Base-by-base conservation (phyloP, 2,329 filamentous ascomycete species). In the Botrytis byssoidea region DNA sequence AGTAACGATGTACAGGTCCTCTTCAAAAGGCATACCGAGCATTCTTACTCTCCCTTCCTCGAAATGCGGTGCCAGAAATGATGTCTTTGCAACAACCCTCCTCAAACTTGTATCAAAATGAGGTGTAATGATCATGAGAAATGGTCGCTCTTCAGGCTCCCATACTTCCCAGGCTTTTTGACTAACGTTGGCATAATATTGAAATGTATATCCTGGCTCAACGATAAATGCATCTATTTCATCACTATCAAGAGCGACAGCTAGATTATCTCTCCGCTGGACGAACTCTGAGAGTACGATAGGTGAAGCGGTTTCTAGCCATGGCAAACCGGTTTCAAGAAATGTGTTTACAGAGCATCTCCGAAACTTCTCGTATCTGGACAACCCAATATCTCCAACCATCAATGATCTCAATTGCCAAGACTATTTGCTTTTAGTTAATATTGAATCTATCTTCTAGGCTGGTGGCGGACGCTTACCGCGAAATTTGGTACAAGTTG, bases 81-180 rank as follows among this genome's bases (percentile, higher is more conserved):
- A 86, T 1, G 87, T 90, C 76, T 85, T 87, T 4, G 88, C 88
- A 4, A 82, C 82, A 44, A 88, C 77, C 0, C 79, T 75, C 9
- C 85, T 86, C 12, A 82, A 80, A 1, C 79, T 76, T 0, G 79
- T 75, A n/a, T 80, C 79, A 48, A 82, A 76, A 2, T 77, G 9
- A 0, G 89, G 89, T 51, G 86, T 81, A 18, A 91, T 83, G 29
- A 91, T 77, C 87, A 91, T 90, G 35, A 91, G 79, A 74, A 91
- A 90, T 0, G 89, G 89, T 1, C 88, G 84, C 78, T 91, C 88
- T 77, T 91, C 88, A 0, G 88, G 88, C 83, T 90, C 89, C 88
- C 88, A 91, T 0, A 86, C 85, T 75, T 91, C 88, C 89, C 89
- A 91, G 74, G 90, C 86, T 0, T 79, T 80, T 77, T 91, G 89